Conservation (phyloP, 768 basidiomycete species). For the Dictyophora rubrovolvata region DNA sequence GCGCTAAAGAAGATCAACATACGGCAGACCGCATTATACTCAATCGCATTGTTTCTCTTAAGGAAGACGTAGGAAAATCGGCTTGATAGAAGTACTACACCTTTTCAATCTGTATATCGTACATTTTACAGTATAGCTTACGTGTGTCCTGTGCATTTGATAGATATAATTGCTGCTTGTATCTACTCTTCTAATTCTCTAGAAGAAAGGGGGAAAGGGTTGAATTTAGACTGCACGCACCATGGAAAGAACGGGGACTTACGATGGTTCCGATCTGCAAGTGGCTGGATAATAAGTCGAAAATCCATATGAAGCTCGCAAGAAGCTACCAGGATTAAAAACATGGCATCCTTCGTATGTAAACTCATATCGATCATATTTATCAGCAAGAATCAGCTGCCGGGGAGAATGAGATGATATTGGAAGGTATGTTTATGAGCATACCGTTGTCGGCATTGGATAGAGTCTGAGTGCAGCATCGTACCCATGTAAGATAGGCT, state of each 20-base stretch:
- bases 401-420: conserved; percentile 8
- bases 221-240: background rate
- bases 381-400: conserved; percentile 89
- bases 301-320: conserved; percentile 74
- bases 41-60: conserved; percentile 88
- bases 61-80: conserved; percentile 82
- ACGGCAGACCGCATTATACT: conserved; percentile 77
- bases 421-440: conserved; percentile 19
- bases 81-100: conserved; percentile 15
- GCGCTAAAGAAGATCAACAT: conserved; percentile 30
- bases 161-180: background rate
- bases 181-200: conserved; percentile 1
- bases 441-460: conserved; percentile 84
- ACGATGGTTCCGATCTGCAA: conserved; percentile 81
- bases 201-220: background rate
- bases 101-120: background rate
- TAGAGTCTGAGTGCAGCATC: conserved; percentile 90
- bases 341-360: conserved; percentile 99
- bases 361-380: conserved; percentile 89
- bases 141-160: background rate
- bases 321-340: conserved; percentile 93
- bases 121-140: background rate
- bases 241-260: conserved; percentile 11
- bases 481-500: conserved; percentile 81
- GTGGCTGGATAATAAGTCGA: conserved; percentile 85